A percentile compares a stretch with the other conserved stretches of the same genome.
These are phyloP conservation scores for Backusella luteola DNA, from an alignment of 192 early-diverging fungal genomes.

Conservation along the genomic window DNA sequence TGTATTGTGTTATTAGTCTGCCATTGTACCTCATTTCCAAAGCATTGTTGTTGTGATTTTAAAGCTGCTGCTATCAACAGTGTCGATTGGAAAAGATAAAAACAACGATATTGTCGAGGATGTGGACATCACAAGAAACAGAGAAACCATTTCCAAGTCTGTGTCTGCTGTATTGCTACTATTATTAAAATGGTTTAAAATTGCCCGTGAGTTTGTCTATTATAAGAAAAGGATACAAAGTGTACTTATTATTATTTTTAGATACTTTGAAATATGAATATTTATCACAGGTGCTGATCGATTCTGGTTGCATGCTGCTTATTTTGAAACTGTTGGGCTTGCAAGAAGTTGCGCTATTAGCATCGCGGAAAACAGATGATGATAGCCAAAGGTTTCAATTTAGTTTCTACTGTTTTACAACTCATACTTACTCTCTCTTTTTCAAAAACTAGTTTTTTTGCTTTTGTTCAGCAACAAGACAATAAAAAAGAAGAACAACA, in stretches of 20 bases:
- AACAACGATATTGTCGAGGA: slow-evolving; percentile 28
- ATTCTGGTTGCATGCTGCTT: slow-evolving; percentile 80
- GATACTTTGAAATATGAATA: slow-evolving; percentile 78
- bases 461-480: background rate
- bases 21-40: slow-evolving; percentile 54
- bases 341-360: slow-evolving; percentile 51
- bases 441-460: slow-evolving; percentile 6
- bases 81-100: slow-evolving; percentile 18
- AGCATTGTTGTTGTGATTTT: slow-evolving; percentile 53
- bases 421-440: background rate
- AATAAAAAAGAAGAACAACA: background rate
- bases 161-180: slow-evolving; percentile 67
- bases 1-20: background rate
- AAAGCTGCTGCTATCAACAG: slow-evolving; percentile 49
- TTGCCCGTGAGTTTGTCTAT: slow-evolving; percentile 45
- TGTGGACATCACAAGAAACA: slow-evolving; percentile 60
- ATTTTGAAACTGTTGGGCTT: slow-evolving; percentile 83
- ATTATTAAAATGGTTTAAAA: slow-evolving; percentile 65
- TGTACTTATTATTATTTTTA: slow-evolving; percentile 13
- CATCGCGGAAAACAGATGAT: slow-evolving; percentile 50
- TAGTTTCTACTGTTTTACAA: background rate
- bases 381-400: slow-evolving; percentile 40
- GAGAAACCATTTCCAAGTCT: slow-evolving; percentile 73
- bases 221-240: background rate
- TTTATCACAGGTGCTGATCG: slow-evolving; percentile 73